Conservation (phyloP, 2,329 filamentous ascomycete genomes). For the Nemania sp. region DNA sequence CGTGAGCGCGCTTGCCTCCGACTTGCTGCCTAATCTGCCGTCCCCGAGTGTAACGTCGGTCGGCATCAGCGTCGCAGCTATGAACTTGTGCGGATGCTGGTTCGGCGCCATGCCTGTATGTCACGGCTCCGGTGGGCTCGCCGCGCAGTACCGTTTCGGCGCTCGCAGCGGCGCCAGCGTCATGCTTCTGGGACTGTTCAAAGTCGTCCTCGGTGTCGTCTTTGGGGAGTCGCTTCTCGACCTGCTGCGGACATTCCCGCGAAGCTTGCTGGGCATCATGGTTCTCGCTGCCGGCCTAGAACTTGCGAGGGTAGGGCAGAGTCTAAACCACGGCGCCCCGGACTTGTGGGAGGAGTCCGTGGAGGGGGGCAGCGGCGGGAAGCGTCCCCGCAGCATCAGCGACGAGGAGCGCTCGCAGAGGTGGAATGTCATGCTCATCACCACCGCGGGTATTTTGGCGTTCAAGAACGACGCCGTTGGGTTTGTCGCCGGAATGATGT, state of each 20-base stretch:
- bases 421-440: conserved; percentile 91
- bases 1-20: conserved; percentile 75
- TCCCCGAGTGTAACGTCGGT: conserved; percentile 75
- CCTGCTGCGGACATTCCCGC: conserved; percentile 74
- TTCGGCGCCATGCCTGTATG: conserved; percentile 93
- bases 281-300: conserved; percentile 89
- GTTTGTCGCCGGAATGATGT: conserved; percentile 80
- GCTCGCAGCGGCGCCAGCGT: conserved; percentile 85
- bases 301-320: conserved; percentile 82
- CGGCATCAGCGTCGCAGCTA: conserved; percentile 77
- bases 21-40: conserved; percentile 72
- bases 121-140: conserved; percentile 88
- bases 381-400: conserved; percentile 57
- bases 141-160: conserved; percentile 89
- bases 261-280: conserved; percentile 79
- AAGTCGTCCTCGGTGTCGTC: conserved; percentile 74
- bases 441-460: conserved; percentile 77
- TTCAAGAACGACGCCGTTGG: conserved; percentile 91
- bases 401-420: conserved; percentile 73
- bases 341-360: conserved; percentile 52
- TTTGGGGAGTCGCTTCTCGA: conserved; percentile 75
- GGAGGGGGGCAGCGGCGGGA: conserved; percentile 44
- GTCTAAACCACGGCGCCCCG: conserved; percentile 72
- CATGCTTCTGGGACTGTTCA: conserved; percentile 76
- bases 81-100: conserved; percentile 87